These are phyloP conservation scores for Pythium phragmitis DNA, from an alignment of 352 stramenopile species.

Conservation along the genomic window DNA sequence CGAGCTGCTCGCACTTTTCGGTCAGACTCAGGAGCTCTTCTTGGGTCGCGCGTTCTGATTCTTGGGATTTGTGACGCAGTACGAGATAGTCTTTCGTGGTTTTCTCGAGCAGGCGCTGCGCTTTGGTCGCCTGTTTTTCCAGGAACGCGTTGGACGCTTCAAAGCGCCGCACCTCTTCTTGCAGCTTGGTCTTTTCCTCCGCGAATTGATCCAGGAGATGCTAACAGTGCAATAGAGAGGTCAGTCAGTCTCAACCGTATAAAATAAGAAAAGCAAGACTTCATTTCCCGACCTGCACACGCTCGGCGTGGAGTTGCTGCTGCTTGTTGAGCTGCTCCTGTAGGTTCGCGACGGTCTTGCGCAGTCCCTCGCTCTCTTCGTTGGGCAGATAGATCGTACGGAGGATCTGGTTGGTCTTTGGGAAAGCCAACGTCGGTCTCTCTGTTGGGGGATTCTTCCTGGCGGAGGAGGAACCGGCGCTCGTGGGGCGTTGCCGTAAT, in stretches of 20 bases:
- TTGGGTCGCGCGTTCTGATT: constrained; percentile 51
- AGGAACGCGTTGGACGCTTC: constrained; percentile 36
- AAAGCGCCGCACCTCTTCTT: constrained; percentile 36
- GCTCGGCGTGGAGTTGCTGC: constrained; percentile 52
- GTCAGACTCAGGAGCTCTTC: constrained; percentile 55
- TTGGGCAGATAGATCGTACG: constrained; percentile 81
- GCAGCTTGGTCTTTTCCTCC: constrained; percentile 51
- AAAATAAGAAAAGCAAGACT: not conserved
- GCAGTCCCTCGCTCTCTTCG: constrained; percentile 53
- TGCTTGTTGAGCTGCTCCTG: constrained; percentile 59
- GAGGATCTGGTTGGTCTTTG: constrained; percentile 36
- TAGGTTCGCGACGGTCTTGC: constrained; percentile 52
- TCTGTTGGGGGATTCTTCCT: not conserved
- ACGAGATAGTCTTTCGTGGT: constrained; percentile 81
- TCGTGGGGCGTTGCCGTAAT: not conserved
- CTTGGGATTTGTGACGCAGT: constrained; percentile 63
- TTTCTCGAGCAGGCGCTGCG: constrained; percentile 57
- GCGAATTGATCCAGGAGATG: constrained; percentile 54
- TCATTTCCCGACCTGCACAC: constrained; percentile 43
- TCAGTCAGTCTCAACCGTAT: not conserved
- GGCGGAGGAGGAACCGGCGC: not conserved
- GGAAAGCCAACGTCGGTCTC: not conserved
- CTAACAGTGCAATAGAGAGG: constrained; percentile 20
- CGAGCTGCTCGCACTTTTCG: constrained; percentile 37
- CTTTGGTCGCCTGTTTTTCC: constrained; percentile 53